Base-by-base conservation (phyloP, 2,329 filamentous ascomycete species). In the Phyllosticta citribraziliensis region DNA sequence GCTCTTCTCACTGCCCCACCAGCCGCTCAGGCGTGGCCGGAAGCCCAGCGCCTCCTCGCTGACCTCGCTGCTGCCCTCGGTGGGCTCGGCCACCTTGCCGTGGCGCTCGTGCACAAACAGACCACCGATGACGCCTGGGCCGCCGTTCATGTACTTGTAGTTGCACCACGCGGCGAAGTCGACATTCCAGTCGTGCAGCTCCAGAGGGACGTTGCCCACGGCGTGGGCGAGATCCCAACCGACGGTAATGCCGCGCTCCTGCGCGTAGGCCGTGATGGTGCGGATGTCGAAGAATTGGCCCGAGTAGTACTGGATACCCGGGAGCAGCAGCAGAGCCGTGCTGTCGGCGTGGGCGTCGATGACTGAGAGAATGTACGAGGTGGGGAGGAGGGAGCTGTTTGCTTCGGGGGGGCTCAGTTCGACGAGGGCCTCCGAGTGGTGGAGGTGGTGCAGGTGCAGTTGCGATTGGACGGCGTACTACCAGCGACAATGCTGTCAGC, bases 101-200 rank as follows among this genome's bases (percentile, higher is more conserved):
- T 95, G 88, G 50, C 78, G 80, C 70, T 89, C 84, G 72, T 96
- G 90, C 9, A 96, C 88, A 66, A 91, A 96, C 0, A 87, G 78
- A 0, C 88, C 91, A 1, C 84, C 90, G 65, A 95, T 95, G 17
- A 86, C 82, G 3, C 91, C 91, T 0, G 91, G 90, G 0, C 91
- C 91, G 25, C 86, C 85, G 70, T 96, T 96, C 72, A 96, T 82
- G 76, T 96, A 96, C 76, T 96, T 96, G 80, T 96, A 96, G 19
- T 87, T 92, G 74, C 91, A 96, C 91, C 91, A 96, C 59, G 84
- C 89, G 17, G 92, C 91, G 68, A 96, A 96, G 72, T 96, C 91
- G 35, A 95, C 90, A 66, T 88, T 82, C 91, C 91, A 96, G 67
- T 93, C 89, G 73, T 96, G 91, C 20, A 96, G 80, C 62, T 80